Percentiles rank a stretch among this genome's conserved stretches.
Evolutionary conservation across 2,329 filamentous ascomycete genomes (phyloP).

Genomic region (Epichloe gansuensis): DNA sequence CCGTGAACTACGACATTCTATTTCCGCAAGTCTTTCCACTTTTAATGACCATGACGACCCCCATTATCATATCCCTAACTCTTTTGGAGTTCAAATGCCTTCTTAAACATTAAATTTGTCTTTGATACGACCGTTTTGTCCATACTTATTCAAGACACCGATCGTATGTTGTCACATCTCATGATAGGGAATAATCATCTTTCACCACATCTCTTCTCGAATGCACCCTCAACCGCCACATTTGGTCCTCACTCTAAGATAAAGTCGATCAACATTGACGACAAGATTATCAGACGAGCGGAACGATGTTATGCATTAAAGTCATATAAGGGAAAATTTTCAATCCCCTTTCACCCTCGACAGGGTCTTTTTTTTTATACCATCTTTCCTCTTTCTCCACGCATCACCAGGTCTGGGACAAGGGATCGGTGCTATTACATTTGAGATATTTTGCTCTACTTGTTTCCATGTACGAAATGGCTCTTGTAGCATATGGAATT

Average conservation of each 20-base stretch:
- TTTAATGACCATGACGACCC: conserved; percentile 19
- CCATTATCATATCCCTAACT: conserved; percentile 17
- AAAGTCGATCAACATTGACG: neutral
- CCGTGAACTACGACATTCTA: neutral
- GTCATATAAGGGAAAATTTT: neutral
- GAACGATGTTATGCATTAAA: neutral
- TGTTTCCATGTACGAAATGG: conserved; percentile 1
- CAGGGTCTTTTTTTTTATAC: neutral
- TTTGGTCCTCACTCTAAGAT: neutral
- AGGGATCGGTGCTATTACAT: neutral
- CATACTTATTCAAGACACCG: neutral
- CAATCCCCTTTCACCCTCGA: neutral
- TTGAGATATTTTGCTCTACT: neutral
- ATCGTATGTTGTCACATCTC: conserved; percentile 3
- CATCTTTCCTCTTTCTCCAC: neutral
- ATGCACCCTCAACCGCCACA: neutral
- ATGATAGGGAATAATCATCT: neutral
- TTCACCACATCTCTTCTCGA: neutral
- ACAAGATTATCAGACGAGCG: neutral
- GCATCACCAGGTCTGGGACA: neutral
- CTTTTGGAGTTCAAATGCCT: conserved; percentile 19
- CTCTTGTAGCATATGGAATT: neutral
- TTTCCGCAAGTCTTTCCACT: neutral
- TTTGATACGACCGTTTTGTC: neutral
- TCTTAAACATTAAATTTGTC: conserved; percentile 4